A percentile compares a stretch with the other conserved stretches of the same genome.
Conservation (phyloP, 2,329 filamentous ascomycete genomes). For the Neurospora sp. region DNA sequence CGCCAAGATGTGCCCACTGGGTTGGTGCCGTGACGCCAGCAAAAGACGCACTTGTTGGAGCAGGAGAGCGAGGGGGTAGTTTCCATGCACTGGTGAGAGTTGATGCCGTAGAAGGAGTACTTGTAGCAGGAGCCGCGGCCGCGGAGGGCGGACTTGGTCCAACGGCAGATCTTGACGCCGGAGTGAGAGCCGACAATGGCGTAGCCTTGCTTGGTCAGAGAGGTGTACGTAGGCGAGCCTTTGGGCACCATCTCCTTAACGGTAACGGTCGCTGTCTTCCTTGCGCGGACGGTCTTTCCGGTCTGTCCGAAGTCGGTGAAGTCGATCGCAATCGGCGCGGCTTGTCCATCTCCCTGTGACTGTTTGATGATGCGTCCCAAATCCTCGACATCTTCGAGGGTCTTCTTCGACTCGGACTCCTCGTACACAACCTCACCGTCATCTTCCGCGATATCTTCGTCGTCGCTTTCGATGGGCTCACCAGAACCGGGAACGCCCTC, state of each 20-base stretch:
- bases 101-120: constrained; percentile 93
- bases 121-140: constrained; percentile 96
- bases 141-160: constrained; percentile 93
- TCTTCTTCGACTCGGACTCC: constrained; percentile 34
- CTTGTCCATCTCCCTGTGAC: constrained; percentile 27
- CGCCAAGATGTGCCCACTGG: constrained; percentile 95
- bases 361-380: constrained; percentile 56
- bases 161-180: constrained; percentile 94
- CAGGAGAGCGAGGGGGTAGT: constrained; percentile 91
- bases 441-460: constrained; percentile 53
- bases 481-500: constrained; percentile 69
- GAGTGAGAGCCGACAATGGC: constrained; percentile 91
- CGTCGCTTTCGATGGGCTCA: constrained; percentile 75
- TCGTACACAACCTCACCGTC: constrained; percentile 44
- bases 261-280: constrained; percentile 32
- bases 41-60: constrained; percentile 98
- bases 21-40: constrained; percentile 96
- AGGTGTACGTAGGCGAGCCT: constrained; percentile 75
- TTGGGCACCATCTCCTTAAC: constrained; percentile 92
- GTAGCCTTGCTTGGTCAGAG: constrained; percentile 94
- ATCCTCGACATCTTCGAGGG: constrained; percentile 76
- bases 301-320: constrained; percentile 64
- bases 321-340: constrained; percentile 63
- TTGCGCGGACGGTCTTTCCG: constrained; percentile 27
- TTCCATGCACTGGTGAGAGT: constrained; percentile 97